Conservation (phyloP, 2,329 filamentous ascomycete species). For the Massarina eburnea region DNA sequence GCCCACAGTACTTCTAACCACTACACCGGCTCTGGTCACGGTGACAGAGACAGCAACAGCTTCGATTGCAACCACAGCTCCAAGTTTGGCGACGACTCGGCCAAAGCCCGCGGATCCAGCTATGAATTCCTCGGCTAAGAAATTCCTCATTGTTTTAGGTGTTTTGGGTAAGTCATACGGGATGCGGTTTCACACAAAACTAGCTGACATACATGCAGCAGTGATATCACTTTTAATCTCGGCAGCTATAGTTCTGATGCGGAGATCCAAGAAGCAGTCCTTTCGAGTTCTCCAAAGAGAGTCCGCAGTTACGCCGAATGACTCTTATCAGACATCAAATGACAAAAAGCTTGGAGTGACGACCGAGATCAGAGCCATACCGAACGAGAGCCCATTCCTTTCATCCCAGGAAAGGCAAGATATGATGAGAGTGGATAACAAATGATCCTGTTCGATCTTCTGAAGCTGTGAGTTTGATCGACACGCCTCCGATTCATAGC, state of each 20-base stretch:
- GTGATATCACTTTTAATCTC: conserved; percentile 2
- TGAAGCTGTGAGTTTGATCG: neutral
- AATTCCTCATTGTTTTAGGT: conserved; percentile 4
- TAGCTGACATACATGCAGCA: neutral
- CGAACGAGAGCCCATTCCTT: neutral
- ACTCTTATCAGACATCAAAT: neutral
- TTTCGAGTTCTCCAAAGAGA: neutral
- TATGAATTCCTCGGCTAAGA: neutral
- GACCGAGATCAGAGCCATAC: conserved; percentile 1
- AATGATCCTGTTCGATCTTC: neutral
- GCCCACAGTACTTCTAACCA: neutral
- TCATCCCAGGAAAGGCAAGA: neutral
- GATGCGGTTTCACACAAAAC: neutral
- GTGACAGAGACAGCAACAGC: neutral
- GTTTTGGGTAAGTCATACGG: conserved; percentile 1
- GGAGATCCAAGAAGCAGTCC: neutral
- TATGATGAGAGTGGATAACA: neutral
- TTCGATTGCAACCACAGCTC: neutral
- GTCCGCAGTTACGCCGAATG: neutral
- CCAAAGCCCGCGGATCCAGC: neutral
- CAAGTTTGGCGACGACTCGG: neutral
- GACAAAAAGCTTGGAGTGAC: neutral
- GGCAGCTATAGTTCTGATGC: neutral
- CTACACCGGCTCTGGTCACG: neutral
- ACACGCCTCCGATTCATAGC: neutral